These are phyloP conservation scores for Acarospora socialis DNA, from an alignment of 2,329 filamentous ascomycete genomes.

Conservation along the genomic window DNA sequence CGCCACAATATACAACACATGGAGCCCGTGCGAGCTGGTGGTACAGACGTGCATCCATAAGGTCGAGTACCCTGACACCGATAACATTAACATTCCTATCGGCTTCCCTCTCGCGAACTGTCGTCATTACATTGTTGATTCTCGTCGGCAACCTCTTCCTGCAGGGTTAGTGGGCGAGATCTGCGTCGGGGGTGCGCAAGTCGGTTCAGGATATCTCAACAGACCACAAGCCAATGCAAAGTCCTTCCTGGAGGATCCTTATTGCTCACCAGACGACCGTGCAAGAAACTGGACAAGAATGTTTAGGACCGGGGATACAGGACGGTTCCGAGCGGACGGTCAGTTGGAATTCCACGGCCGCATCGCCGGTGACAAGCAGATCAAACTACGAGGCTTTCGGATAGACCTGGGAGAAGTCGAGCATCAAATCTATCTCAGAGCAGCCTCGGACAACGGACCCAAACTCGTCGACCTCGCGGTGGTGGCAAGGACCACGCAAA, in stretches of 20 bases:
- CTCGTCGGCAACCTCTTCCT: conserved; percentile 24
- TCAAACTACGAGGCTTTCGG: conserved; percentile 33
- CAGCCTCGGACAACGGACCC: too few species aligned
- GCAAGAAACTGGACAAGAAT: too few species aligned
- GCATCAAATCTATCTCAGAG: conserved; percentile 10
- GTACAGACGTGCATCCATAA: conserved; percentile 9
- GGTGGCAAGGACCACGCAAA: too few species aligned
- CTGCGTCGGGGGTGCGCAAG: conserved; percentile 24
- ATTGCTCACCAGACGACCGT: too few species aligned
- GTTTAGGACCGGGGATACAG: conserved; percentile 21
- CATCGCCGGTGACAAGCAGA: conserved; percentile 23
- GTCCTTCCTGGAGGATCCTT: conserved; percentile 15
- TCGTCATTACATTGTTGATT: conserved; percentile 28
- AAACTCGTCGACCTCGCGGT: too few species aligned
- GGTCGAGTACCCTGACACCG: too few species aligned
- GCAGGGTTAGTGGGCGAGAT: conserved; percentile 31
- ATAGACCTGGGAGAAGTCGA: conserved; percentile 35
- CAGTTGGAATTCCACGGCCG: conserved; percentile 17
- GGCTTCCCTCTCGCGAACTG: conserved; percentile 24
- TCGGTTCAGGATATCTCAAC: conserved; percentile 9
- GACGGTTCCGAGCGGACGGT: conserved; percentile 17
- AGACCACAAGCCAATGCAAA: conserved; percentile 3
- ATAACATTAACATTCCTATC: background rate
- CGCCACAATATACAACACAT: conserved; percentile 8
- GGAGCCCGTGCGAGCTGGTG: conserved; percentile 9